A percentile compares a stretch with the other conserved stretches of the same genome.
Conservation (phyloP, 306 rosid genomes). For the Hippophae tibetana region DNA sequence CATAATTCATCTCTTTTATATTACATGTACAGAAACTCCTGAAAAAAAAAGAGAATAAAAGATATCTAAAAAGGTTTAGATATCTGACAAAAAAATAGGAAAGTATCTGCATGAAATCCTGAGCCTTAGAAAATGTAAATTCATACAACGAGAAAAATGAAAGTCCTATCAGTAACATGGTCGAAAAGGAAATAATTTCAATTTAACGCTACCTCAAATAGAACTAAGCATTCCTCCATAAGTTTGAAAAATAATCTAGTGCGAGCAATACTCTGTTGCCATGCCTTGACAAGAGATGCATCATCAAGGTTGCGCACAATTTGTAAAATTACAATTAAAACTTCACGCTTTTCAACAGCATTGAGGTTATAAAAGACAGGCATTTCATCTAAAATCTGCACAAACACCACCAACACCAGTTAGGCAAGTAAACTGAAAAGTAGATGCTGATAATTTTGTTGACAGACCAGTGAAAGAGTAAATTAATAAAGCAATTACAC, state of each 20-base stretch:
- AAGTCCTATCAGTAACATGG: conserved; percentile 3
- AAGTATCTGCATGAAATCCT: too few relatives aligned
- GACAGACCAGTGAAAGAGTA: not conserved
- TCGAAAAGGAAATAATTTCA: conserved; percentile 12
- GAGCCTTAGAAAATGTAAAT: too few relatives aligned
- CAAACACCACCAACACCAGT: conserved; percentile 17
- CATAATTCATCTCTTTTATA: too few relatives aligned
- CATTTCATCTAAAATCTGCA: conserved; percentile 96
- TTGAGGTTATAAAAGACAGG: conserved; percentile 92
- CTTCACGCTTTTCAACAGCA: conserved; percentile 92
- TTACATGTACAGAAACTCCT: too few relatives aligned
- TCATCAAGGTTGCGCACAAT: conserved; percentile 95
- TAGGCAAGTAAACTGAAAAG: not conserved
- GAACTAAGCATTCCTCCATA: conserved; percentile 83
- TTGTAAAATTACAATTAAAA: conserved; percentile 71
- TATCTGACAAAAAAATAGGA: too few relatives aligned
- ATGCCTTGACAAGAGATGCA: conserved; percentile 81
- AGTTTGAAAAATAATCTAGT: conserved; percentile 97
- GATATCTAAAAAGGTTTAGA: too few relatives aligned
- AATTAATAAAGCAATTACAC: not conserved
- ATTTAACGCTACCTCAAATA: conserved; percentile 60
- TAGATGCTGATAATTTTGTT: not conserved
- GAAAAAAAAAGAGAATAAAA: too few relatives aligned
- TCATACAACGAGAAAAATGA: too few relatives aligned
- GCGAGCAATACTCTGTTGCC: conserved; percentile 94